Base-by-base conservation (phyloP, 2,329 filamentous ascomycete genomes). In the Epichloe elymi region DNA sequence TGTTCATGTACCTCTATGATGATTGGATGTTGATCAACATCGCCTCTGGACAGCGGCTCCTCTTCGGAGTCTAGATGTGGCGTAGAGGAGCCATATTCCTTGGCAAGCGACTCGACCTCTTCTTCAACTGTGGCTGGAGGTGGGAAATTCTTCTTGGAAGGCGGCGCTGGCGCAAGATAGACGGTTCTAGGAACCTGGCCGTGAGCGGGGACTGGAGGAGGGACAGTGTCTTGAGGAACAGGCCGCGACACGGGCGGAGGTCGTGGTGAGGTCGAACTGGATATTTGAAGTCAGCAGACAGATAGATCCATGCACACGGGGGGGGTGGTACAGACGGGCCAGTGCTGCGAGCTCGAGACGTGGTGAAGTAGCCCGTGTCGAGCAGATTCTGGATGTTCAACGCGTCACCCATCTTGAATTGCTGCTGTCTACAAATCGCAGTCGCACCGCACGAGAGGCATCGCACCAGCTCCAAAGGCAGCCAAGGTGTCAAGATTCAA, bases 81-180 rank as follows among this genome's bases (percentile, higher is more conserved):
- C 38, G 64, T 53, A 11, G 49, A 48, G 30, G 66, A 65, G 26
- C 72, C 71, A 58, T 78, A 66, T 61, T 89, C 85, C 61, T 74
- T 79, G 5, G 75, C 76, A 38, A 87, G 65, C 7, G 84, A 78
- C 14, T 70, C 73, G 15, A 63, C 68, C 63, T 88, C 85, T 61
- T 89, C 85, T 63, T 90, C 85, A 46, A 84, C 83, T 37, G 66
- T 80, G 4, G 85, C 82, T 17, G 73, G 71, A 1, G 83, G 84
- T 5, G 83, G 81, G 61, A 71, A 74, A 54, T 63, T 59, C 50
- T 55, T 65, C 60, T 46, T 51, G 15, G 39, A 17, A 3, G 50
- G 20, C 36, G 52, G 49, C 49, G 52, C 52, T 14, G 52, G 52
- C 15, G 46, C 52, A 10, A 54, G 42, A 19, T 54, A 43, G 33